Evolutionary conservation across 139 green algal genomes (phyloP).

Genomic region (Volvox reticuliferus): DNA sequence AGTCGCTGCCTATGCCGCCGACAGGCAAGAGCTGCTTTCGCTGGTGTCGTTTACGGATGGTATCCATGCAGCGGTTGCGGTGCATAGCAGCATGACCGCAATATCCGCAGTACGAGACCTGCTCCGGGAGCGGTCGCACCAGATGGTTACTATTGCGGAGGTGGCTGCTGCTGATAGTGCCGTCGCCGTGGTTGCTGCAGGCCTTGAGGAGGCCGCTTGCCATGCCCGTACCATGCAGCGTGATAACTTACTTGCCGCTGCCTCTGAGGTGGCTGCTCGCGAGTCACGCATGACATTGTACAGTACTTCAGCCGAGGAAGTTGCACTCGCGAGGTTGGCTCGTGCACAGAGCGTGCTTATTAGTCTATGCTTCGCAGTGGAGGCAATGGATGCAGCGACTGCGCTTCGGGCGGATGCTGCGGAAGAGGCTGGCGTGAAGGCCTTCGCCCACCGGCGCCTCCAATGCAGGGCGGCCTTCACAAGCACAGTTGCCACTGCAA

Average conservation of each 20-base stretch:
- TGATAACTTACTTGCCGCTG: not conserved
- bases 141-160: not conserved
- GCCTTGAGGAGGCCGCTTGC: not conserved
- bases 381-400: not conserved
- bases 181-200: not conserved
- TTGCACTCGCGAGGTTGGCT: not conserved
- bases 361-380: not conserved
- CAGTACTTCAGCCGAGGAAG: not conserved
- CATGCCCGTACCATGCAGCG: not conserved
- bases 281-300: no score
- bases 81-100: not conserved
- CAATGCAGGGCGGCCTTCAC: not conserved
- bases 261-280: not conserved
- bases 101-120: not conserved
- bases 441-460: not conserved
- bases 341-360: not conserved
- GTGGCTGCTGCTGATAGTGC: not conserved
- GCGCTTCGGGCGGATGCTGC: not conserved
- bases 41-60: not conserved
- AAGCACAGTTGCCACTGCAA: not conserved
- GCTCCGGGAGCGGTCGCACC: not conserved
- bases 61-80: not conserved
- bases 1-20: not conserved
- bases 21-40: not conserved
- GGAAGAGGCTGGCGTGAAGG: not conserved